Evolutionary conservation across 495 filamentous ascomycete genomes (phyloP), one percentile per base, ranked within the genome.

Genomic region (Neurospora tetrasperma): DNA sequence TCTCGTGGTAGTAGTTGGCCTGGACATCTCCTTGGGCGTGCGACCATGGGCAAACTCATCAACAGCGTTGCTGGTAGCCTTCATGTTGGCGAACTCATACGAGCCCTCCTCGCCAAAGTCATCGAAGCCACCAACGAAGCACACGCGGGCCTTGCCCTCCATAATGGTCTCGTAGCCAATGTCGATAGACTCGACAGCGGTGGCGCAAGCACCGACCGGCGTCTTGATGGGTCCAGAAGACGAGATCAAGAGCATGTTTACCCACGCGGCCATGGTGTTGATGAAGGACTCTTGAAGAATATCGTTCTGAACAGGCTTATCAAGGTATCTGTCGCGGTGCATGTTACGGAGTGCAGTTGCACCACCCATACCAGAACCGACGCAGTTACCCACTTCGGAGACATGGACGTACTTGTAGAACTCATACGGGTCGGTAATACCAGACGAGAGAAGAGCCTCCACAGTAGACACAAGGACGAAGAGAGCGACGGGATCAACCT

Each of bases 61-160:
- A 71, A 97, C 91, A 35, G 94, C 93, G 76, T 98, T 99, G 86
- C 93, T 97, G 59, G 96, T 99, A 42, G 96, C 96, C 83, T 97
- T 96, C 96, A 99, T 99, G 84, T 99, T 99, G 86, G 96, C 96
- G 79, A 99, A 99, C 82, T 99, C 96, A 76, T 97, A 98, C 5
- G 96, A 98, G 70, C 96, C 96, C 84, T 99, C 96, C 83, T 99
- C 96, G 76, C 96, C 94, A 87, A 99, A 98, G 83, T 99, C 96
- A 84, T 99, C 96, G 80, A 98, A 97, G 70, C 96, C 96, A 88
- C 96, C 96, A 71, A 99, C 96, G 72, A 99, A 91, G 86, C 95
- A 98, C 75, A 99, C 88, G 66, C 93, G 91, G 40, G 96, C 96
- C 85, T 98, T 99, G 77, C 96, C 96, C 82, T 98, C 94, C 74